phyloP scores from a whole-genome alignment of 352 stramenopile species.

The Pythium sukuiense region DNA sequence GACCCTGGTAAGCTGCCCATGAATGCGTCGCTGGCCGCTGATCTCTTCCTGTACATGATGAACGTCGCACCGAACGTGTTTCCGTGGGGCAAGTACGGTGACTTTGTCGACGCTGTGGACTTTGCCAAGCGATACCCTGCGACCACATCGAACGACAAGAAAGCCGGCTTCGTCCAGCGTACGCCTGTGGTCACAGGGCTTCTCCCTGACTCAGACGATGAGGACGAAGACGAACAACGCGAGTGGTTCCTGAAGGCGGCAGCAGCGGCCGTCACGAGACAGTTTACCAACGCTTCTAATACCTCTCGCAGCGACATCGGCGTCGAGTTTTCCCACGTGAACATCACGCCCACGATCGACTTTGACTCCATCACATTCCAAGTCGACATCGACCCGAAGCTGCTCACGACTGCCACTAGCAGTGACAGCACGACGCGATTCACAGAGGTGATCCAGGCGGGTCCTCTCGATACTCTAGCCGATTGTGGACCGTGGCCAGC shows the following conservation, averaged over 20 bases:
- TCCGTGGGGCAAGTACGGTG: not conserved
- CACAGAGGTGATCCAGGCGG: not conserved
- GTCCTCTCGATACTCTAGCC: not conserved
- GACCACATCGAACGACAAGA: not conserved
- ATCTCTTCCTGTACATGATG: slow-evolving; percentile 10
- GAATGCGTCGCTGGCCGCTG: not conserved
- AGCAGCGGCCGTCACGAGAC: not conserved
- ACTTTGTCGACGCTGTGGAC: not conserved
- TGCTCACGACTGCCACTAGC: not conserved
- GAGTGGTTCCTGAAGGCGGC: slow-evolving; percentile 4
- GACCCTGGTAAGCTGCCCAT: not conserved
- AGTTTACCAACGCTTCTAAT: slow-evolving; percentile 1
- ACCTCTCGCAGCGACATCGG: slow-evolving; percentile 11
- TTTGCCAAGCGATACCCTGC: not conserved
- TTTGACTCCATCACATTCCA: slow-evolving; percentile 14
- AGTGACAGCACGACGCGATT: not conserved
- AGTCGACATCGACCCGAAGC: slow-evolving; percentile 7
- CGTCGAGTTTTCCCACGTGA: slow-evolving; percentile 9
- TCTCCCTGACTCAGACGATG: not conserved
- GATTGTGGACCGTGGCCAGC: not conserved
- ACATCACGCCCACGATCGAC: not conserved
- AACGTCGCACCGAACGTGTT: slow-evolving; percentile 1
- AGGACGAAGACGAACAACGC: slow-evolving; percentile 1
- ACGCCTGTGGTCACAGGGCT: not conserved
- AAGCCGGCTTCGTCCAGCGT: not conserved